Conservation (phyloP, 2,329 filamentous ascomycete species). For the Monosporascus sp. region DNA sequence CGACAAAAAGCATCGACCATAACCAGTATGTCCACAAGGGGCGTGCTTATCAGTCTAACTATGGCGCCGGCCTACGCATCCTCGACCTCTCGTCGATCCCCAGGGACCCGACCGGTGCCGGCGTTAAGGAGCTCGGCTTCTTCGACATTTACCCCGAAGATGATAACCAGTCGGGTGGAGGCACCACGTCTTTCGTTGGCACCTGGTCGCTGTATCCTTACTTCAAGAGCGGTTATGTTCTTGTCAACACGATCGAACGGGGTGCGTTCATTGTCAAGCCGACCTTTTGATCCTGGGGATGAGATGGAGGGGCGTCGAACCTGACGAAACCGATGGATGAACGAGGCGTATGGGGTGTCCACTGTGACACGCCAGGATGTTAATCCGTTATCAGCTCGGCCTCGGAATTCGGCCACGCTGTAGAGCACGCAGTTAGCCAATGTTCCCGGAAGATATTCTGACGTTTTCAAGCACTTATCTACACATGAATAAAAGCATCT, state of each 20-base stretch:
- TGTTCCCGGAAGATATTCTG: no score
- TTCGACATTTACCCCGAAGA: constrained; percentile 49
- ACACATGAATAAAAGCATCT: no score
- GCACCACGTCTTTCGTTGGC: constrained; percentile 34
- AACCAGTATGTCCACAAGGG: constrained; percentile 43
- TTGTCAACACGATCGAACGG: constrained; percentile 48
- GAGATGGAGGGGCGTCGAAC: neutral
- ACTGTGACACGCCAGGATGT: no score
- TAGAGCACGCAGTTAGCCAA: no score
- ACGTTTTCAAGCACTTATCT: no score
- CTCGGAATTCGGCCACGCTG: no score
- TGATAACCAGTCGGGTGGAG: constrained; percentile 32
- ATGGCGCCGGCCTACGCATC: constrained; percentile 41
- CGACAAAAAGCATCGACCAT: constrained; percentile 39
- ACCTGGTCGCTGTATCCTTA: constrained; percentile 45
- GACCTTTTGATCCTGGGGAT: neutral
- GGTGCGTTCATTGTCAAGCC: constrained; percentile 43
- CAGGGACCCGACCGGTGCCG: constrained; percentile 37
- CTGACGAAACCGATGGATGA: no score
- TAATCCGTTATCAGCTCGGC: no score
- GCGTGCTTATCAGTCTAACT: constrained; percentile 44
- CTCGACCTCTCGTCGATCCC: constrained; percentile 32
- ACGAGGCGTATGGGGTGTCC: no score
- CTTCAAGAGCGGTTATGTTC: constrained; percentile 44
- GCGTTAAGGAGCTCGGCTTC: constrained; percentile 41